phyloP scores from a whole-genome alignment of 2,329 filamentous ascomycete genomes.

The Alternaria brassicicola region DNA sequence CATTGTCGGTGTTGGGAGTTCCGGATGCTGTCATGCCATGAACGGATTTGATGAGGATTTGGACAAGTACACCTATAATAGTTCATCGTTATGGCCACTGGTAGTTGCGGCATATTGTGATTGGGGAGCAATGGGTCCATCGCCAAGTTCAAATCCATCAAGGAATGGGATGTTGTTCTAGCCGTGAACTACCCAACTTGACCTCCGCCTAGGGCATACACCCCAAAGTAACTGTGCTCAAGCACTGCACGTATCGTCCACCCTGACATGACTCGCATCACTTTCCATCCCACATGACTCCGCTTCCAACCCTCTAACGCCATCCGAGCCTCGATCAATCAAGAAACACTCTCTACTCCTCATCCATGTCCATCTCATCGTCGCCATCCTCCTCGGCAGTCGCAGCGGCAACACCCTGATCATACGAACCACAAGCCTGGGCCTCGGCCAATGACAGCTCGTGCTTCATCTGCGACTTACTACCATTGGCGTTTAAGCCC shows the following conservation, averaged over 20 bases:
- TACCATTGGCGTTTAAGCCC: slow-evolving; percentile 28
- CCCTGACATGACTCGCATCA: not conserved
- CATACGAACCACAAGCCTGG: slow-evolving; percentile 24
- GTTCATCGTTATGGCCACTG: not conserved
- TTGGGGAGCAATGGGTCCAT: not conserved
- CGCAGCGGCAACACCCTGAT: slow-evolving; percentile 11
- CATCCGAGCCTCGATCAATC: not conserved
- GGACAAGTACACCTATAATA: slow-evolving; percentile 2
- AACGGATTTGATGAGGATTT: not conserved
- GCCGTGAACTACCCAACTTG: not conserved
- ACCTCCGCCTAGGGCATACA: not conserved
- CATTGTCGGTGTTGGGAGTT: not conserved
- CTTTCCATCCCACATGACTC: not conserved
- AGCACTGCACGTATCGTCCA: not conserved
- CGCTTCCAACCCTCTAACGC: not conserved
- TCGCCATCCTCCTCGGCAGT: slow-evolving; percentile 3
- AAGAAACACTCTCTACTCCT: not conserved
- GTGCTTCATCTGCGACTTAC: slow-evolving; percentile 32
- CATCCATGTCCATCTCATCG: slow-evolving; percentile 1
- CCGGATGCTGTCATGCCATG: not conserved
- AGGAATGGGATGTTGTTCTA: not conserved
- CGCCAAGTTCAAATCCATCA: not conserved
- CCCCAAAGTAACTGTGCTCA: not conserved
- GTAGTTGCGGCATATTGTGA: not conserved
- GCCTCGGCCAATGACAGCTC: slow-evolving; percentile 35